A percentile compares a stretch with the other conserved stretches of the same genome.
These are phyloP conservation scores for Colletotrichum paranaense DNA, from an alignment of 2,329 filamentous ascomycete species.

Conservation along the genomic window DNA sequence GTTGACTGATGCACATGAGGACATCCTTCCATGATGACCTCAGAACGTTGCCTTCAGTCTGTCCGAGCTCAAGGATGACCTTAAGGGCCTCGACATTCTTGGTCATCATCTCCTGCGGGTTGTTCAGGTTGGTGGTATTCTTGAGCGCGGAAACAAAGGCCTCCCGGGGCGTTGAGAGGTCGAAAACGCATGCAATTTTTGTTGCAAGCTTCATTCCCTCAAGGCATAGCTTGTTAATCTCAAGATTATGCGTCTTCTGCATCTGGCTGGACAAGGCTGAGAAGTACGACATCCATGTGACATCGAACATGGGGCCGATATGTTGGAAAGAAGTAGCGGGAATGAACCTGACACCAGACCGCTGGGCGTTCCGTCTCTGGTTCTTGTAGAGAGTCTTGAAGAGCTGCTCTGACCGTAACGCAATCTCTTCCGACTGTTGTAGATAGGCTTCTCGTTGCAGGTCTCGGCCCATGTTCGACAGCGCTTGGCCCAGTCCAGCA, in stretches of 20 bases:
- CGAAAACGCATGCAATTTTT: constrained; percentile 92
- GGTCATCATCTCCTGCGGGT: constrained; percentile 91
- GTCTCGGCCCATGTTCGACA: constrained; percentile 92
- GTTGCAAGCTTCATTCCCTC: constrained; percentile 96
- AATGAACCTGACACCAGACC: constrained; percentile 80
- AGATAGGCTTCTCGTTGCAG: constrained; percentile 92
- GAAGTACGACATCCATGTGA: constrained; percentile 99
- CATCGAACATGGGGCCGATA: constrained; percentile 97
- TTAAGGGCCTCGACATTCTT: constrained; percentile 98
- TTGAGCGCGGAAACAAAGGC: constrained; percentile 94
- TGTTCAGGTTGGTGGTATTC: constrained; percentile 95
- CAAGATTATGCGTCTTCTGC: constrained; percentile 92
- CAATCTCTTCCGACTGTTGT: constrained; percentile 95
- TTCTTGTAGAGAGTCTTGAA: constrained; percentile 94
- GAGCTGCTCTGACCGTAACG: constrained; percentile 78
- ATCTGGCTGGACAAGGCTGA: constrained; percentile 93
- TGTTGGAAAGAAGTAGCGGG: constrained; percentile 94
- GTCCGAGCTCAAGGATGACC: constrained; percentile 89
- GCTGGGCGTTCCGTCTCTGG: constrained; percentile 83
- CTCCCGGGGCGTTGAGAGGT: constrained; percentile 90
- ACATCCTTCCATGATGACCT: constrained; percentile 96
- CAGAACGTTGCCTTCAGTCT: constrained; percentile 90
- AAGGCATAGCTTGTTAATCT: constrained; percentile 91
- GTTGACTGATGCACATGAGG: constrained; percentile 92
- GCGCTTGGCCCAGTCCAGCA: constrained; percentile 85